These are phyloP conservation scores for Penicillium ochrochloron DNA, from an alignment of 495 filamentous ascomycete genomes.

Conservation along the genomic window DNA sequence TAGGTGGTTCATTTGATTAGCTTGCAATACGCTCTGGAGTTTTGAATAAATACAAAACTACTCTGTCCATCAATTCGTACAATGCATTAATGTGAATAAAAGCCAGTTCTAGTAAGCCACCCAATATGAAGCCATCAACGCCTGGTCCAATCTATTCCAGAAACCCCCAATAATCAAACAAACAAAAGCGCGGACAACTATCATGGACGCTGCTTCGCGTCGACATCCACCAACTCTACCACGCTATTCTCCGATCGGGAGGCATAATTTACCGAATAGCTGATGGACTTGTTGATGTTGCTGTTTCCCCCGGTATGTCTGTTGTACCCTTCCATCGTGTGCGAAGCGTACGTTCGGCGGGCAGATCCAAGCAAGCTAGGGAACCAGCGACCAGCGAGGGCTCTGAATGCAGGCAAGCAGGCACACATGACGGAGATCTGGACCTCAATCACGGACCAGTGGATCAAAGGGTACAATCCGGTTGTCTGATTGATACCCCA, in stretches of 20 bases:
- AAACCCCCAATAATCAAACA: background rate
- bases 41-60: background rate
- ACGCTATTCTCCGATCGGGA: slow-evolving; percentile 14
- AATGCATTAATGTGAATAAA: background rate
- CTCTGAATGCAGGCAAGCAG: slow-evolving; percentile 34
- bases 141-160: background rate
- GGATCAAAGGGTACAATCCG: slow-evolving; percentile 33
- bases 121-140: background rate
- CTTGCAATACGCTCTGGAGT: background rate
- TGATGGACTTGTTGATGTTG: slow-evolving; percentile 30
- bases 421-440: slow-evolving; percentile 40
- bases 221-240: slow-evolving; percentile 21
- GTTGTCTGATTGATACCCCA: slow-evolving; percentile 33
- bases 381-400: slow-evolving; percentile 18
- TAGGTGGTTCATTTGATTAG: background rate
- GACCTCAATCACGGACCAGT: slow-evolving; percentile 41
- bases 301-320: slow-evolving; percentile 1
- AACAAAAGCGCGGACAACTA: background rate
- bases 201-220: slow-evolving; percentile 7
- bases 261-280: slow-evolving; percentile 25
- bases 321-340: slow-evolving; percentile 8
- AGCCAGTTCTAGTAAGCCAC: background rate
- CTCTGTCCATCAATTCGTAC: background rate
- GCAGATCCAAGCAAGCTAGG: slow-evolving; percentile 18
- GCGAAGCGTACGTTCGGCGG: slow-evolving; percentile 15